Percentiles rank a stretch among this genome's conserved stretches.
phyloP scores from a whole-genome alignment of 306 rosid genomes.

The Clitoria ternatea region DNA sequence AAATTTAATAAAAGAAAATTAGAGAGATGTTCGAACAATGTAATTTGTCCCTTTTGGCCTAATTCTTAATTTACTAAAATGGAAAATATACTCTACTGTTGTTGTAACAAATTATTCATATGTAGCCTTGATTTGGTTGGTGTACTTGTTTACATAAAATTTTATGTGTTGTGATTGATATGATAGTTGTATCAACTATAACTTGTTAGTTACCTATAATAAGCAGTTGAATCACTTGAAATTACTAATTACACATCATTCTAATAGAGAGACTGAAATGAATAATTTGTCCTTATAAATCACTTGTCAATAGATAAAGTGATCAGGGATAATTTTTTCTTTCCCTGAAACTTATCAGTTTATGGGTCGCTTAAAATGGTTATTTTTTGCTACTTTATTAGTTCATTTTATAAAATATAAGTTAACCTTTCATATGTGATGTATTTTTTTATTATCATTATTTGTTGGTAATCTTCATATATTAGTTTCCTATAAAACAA shows the following conservation, averaged over 20 bases:
- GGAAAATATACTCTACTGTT: neutral
- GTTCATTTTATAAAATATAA: neutral
- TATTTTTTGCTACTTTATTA: neutral
- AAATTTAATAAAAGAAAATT: slow-evolving; percentile 18
- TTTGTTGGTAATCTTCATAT: neutral
- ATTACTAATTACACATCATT: neutral
- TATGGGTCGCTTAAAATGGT: neutral
- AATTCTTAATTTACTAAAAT: slow-evolving; percentile 1
- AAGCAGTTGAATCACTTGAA: neutral
- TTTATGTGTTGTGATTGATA: neutral
- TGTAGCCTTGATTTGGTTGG: neutral
- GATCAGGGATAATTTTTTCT: neutral
- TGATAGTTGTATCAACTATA: neutral
- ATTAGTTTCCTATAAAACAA: neutral
- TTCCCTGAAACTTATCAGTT: neutral
- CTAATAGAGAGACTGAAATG: slow-evolving; percentile 6
- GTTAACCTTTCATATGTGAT: neutral
- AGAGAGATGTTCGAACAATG: slow-evolving; percentile 3
- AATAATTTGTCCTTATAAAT: neutral
- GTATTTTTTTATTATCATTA: neutral
- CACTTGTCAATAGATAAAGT: neutral
- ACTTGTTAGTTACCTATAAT: neutral
- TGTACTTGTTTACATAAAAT: neutral
- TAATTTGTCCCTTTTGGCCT: neutral
- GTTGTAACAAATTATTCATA: neutral